A percentile compares a stretch with the other conserved stretches of the same genome.
Conservation (phyloP, 2,329 filamentous ascomycete species). For the Pseudophaeomoniella oleicola region DNA sequence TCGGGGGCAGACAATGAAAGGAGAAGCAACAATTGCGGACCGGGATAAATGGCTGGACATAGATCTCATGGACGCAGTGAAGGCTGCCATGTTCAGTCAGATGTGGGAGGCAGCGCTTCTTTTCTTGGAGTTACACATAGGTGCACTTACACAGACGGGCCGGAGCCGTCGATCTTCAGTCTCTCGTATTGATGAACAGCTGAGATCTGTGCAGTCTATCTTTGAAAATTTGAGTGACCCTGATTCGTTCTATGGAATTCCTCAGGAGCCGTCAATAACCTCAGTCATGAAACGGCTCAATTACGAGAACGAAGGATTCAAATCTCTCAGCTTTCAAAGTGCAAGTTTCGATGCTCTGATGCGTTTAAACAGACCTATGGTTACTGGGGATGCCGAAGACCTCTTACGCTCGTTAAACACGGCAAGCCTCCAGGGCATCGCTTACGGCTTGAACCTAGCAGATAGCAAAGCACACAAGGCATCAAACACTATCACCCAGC, state of each 20-base stretch:
- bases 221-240: constrained; percentile 92
- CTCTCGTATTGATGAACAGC: constrained; percentile 38
- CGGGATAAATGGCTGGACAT: constrained; percentile 75
- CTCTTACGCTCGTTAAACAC: constrained; percentile 64
- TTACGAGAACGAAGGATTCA: constrained; percentile 75
- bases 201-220: constrained; percentile 61
- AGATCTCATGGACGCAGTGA: constrained; percentile 55
- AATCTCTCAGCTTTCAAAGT: constrained; percentile 78
- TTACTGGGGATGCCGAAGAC: constrained; percentile 39
- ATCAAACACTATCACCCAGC: constrained; percentile 26
- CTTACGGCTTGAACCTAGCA: constrained; percentile 51
- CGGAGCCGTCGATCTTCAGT: constrained; percentile 52
- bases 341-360: constrained; percentile 83
- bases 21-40: constrained; percentile 65
- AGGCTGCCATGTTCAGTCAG: constrained; percentile 59
- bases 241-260: constrained; percentile 86
- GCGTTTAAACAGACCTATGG: constrained; percentile 41
- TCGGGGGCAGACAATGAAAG: constrained; percentile 60
- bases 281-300: constrained; percentile 72
- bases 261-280: constrained; percentile 59
- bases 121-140: constrained; percentile 60
- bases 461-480: background rate
- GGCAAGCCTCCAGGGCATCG: constrained; percentile 73
- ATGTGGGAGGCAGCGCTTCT: constrained; percentile 80
- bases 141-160: constrained; percentile 30